Conservation (phyloP, 768 basidiomycete genomes). For the Suillus weaverae region DNA sequence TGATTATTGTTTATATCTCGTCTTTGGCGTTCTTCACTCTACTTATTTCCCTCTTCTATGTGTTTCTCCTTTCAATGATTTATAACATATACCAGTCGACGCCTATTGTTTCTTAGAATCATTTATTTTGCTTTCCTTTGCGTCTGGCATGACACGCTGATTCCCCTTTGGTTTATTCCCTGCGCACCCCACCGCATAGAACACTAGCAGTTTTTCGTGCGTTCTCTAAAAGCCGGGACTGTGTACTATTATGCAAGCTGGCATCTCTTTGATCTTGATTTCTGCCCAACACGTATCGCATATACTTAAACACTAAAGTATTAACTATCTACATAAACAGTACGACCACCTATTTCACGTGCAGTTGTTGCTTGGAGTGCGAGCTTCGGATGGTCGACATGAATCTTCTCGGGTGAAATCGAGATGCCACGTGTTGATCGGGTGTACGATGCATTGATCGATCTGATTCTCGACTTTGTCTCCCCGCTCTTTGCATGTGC, state of each 20-base stretch:
- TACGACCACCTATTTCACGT: background rate
- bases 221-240: conserved; percentile 10
- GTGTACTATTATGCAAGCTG: conserved; percentile 12
- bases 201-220: background rate
- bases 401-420: background rate
- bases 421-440: background rate
- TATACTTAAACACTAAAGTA: conserved; percentile 12
- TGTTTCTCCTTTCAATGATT: conserved; percentile 16
- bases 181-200: conserved; percentile 1
- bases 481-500: background rate
- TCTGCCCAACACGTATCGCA: conserved; percentile 7
- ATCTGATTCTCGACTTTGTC: background rate
- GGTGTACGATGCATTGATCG: background rate
- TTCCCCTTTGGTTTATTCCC: background rate
- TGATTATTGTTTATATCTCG: conserved; percentile 22
- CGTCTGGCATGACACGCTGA: background rate
- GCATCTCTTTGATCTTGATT: conserved; percentile 5
- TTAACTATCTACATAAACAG: conserved; percentile 9
- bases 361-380: background rate
- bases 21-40: conserved; percentile 11
- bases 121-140: conserved; percentile 2
- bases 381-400: background rate
- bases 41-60: conserved; percentile 14
- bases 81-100: conserved; percentile 34
- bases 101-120: background rate